Conservation (phyloP, 306 rosid genomes). For the Vigna nakashimae region DNA sequence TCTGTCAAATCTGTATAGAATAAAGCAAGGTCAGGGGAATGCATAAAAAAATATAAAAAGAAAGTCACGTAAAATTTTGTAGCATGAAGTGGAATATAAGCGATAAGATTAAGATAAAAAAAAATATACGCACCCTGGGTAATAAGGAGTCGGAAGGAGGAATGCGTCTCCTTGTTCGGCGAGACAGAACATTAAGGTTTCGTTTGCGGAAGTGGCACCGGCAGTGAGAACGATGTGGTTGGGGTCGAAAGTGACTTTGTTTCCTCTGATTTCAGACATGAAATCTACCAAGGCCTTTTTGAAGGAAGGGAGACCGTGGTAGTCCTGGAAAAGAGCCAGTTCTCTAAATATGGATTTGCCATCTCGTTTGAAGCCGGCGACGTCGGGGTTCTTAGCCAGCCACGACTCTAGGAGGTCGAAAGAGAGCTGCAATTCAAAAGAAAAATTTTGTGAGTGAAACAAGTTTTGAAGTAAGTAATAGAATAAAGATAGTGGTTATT, state of each 20-base stretch:
- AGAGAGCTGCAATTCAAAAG: conserved; percentile 66
- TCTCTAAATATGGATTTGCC: conserved; percentile 86
- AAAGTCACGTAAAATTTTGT: neutral
- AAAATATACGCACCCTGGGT: conserved; percentile 65
- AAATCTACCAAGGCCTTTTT: conserved; percentile 78
- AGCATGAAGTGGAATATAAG: neutral
- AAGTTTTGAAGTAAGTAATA: no score
- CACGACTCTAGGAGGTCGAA: conserved; percentile 87
- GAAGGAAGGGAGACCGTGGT: conserved; percentile 86
- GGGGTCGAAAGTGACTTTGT: conserved; percentile 70
- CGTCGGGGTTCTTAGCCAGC: conserved; percentile 83
- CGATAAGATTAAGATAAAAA: neutral
- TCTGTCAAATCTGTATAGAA: conserved; percentile 70
- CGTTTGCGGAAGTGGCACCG: conserved; percentile 87
- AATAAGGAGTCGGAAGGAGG: conserved; percentile 87
- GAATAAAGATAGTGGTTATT: neutral
- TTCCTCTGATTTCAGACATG: conserved; percentile 83
- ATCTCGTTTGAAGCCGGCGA: conserved; percentile 64
- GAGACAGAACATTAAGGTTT: conserved; percentile 82
- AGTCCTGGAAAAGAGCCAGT: conserved; percentile 95
- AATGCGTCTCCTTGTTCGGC: conserved; percentile 76
- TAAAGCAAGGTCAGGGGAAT: conserved; percentile 45
- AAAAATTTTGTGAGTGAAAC: conserved; percentile 21
- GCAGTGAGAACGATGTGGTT: conserved; percentile 76
- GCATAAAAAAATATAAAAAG: neutral